A percentile compares a stretch with the other conserved stretches of the same genome.
These are phyloP conservation scores for Turritis glabra DNA, from an alignment of 345 rosid genomes.

Conservation along the genomic window DNA sequence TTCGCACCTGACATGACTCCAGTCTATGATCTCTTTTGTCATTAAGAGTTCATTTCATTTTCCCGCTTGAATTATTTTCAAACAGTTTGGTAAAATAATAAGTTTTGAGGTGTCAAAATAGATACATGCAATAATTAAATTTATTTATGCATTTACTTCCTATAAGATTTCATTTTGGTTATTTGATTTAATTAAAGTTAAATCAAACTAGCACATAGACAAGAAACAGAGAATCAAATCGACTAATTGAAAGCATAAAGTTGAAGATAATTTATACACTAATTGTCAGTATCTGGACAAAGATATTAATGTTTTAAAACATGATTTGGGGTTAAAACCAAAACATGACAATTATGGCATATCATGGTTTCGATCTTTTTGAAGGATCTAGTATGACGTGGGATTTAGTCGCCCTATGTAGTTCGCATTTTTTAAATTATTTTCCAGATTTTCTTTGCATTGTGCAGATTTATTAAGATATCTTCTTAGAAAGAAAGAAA, in stretches of 20 bases:
- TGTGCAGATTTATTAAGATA: neutral
- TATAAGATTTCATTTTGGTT: neutral
- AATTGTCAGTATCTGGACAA: too few species aligned
- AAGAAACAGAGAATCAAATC: neutral
- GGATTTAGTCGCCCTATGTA: neutral
- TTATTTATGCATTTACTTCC: neutral
- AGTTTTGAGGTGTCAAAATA: neutral
- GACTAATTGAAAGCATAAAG: neutral
- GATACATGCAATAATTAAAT: neutral
- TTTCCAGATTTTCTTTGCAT: neutral
- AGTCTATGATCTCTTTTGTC: constrained; percentile 11
- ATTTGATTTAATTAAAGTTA: neutral
- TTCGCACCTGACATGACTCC: constrained; percentile 36
- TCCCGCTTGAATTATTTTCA: neutral
- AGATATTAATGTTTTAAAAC: too few species aligned
- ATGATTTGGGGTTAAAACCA: neutral
- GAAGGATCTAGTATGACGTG: neutral
- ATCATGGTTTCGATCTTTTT: neutral
- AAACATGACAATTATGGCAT: neutral
- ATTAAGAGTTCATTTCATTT: neutral
- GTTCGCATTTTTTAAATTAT: neutral
- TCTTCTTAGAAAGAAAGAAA: too few species aligned
- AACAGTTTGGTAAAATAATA: too few species aligned
- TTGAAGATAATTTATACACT: too few species aligned
- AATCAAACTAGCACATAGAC: neutral